Base-by-base conservation (phyloP, 2,329 filamentous ascomycete species). In the Didymella pinodella region DNA sequence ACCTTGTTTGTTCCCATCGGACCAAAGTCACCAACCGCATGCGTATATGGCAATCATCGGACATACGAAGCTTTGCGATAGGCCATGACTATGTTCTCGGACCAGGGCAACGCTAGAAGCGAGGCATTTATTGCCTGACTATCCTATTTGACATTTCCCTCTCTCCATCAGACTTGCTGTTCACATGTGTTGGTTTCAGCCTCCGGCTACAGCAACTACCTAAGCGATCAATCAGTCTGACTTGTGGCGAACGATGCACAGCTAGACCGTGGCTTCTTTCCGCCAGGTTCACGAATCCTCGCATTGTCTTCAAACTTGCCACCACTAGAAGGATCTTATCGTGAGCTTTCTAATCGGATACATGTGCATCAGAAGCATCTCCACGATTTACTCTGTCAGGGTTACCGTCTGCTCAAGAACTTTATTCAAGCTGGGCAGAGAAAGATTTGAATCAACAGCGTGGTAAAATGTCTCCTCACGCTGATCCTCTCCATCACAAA, bases 391-490 rank as follows among this genome's bases (percentile, higher is more conserved):
- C 16, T 8, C 7, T 16, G n/a, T 36, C 32, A 7, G 7, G 7
- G 2, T 2, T n/a, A 36, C 4, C 32, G 14, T n/a, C 32, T 36
- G 18, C 36, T 20, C n/a, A 20, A 40, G 16, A 7, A 11, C 4
- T 7, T 11, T n/a, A n/a, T 5, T 20, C n/a, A 40, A 40, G 7
- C n/a, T 8, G 2, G 4, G 36, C 8, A 40, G 18, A 0, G 18
- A 20, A 18, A 5, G 7, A 20, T 20, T 6, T 14, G 10, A 7
- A 10, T 16, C 25, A 26, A 44, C 22, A 43, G 6, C 14, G 7
- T 14, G 7, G 18, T 32, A 63, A 6, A 0, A 75, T 74, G 72
- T 66, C 71, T 44, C 65, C 66, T n/a, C 65, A 69, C 28, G 63
- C 62, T 51, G 65, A 69, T 25, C 57, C 62, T 14, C 47, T 58